Conservation (phyloP, 257 asterid species). For the Nicotiana undulata region DNA sequence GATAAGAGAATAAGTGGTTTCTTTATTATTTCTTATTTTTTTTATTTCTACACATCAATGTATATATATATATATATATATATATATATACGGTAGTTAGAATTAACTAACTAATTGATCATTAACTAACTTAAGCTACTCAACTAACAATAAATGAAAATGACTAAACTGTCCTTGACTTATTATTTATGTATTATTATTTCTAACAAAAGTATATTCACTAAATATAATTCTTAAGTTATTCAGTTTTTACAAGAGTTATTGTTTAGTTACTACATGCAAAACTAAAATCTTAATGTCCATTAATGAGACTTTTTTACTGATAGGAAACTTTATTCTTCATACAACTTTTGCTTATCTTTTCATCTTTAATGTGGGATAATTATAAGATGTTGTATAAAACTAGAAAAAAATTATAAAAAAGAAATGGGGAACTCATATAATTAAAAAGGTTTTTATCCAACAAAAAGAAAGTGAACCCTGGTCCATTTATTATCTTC, state of each 20-base stretch:
- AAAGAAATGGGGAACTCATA: background rate
- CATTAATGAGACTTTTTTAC: background rate
- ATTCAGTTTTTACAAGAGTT: background rate
- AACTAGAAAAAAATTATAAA: background rate
- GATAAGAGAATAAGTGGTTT: too few relatives aligned
- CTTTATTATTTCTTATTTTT: too few relatives aligned
- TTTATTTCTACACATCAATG: too few relatives aligned
- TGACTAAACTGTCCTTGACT: too few relatives aligned
- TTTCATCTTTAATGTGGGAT: background rate
- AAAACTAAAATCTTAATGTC: background rate
- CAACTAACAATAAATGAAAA: too few relatives aligned
- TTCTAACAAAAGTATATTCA: background rate
- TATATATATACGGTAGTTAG: too few relatives aligned
- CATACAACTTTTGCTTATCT: background rate
- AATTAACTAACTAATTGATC: too few relatives aligned
- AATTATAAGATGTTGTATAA: background rate
- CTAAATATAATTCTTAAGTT: background rate
- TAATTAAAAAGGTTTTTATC: background rate
- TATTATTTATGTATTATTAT: too few relatives aligned
- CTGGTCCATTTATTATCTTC: background rate
- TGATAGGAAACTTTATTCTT: background rate
- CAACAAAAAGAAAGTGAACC: background rate
- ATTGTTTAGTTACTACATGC: background rate
- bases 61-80: too few relatives aligned
- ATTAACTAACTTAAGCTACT: too few relatives aligned